Conservation (phyloP, 2,329 filamentous ascomycete species). For the Zymoseptoria pseudotritici region DNA sequence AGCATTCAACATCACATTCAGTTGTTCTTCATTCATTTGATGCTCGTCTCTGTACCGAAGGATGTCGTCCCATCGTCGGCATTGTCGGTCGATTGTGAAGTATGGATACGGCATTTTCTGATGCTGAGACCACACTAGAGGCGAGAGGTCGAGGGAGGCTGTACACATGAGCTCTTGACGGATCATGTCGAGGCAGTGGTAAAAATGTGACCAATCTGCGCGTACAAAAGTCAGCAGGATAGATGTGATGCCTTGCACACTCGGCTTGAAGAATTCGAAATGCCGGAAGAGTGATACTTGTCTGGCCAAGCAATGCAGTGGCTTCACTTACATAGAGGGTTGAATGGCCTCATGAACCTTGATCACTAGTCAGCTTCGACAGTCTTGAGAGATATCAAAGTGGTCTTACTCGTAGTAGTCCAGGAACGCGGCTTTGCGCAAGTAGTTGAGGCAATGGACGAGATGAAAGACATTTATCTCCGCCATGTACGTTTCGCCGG, state of each 20-base stretch:
- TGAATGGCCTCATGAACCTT: neutral
- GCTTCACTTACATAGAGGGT: neutral
- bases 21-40: too few species aligned
- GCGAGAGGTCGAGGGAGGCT: neutral
- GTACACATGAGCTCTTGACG: constrained; percentile 3
- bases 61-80: constrained; percentile 1
- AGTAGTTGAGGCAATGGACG: constrained; percentile 2
- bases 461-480: constrained; percentile 1
- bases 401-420: neutral
- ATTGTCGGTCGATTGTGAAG: neutral
- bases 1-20: too few species aligned
- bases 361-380: neutral
- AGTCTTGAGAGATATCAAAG: too few species aligned
- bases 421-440: constrained; percentile 1
- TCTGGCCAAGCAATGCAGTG: neutral
- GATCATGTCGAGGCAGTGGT: constrained; percentile 4
- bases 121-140: neutral
- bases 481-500: neutral
- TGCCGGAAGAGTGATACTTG: neutral
- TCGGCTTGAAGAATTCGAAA: too few species aligned
- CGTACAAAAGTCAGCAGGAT: too few species aligned
- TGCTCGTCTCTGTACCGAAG: too few species aligned
- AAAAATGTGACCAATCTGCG: neutral
- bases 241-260: too few species aligned
- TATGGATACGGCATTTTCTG: neutral